Conservation (phyloP, 2,329 filamentous ascomycete genomes). For the Hypoxylon sp. region DNA sequence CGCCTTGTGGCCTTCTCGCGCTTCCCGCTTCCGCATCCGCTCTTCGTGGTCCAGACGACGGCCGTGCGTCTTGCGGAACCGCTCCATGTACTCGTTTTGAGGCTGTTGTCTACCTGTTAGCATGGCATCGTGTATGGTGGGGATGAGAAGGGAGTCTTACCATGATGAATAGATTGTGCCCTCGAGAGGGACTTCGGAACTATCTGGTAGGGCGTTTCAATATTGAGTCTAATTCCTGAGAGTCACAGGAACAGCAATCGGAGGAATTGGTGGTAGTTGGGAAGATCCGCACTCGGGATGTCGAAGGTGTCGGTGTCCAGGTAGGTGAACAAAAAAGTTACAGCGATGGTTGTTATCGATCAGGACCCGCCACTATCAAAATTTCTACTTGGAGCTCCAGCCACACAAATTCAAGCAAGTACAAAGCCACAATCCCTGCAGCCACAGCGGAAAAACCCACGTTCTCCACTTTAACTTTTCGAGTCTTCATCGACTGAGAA, state of each 20-base stretch:
- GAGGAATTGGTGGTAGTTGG: background rate
- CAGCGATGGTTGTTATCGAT: slow-evolving; percentile 39
- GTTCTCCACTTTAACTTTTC: slow-evolving; percentile 47
- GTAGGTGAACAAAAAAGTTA: slow-evolving; percentile 42
- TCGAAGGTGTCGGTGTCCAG: slow-evolving; percentile 16
- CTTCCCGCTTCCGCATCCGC: slow-evolving; percentile 85
- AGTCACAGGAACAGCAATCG: background rate
- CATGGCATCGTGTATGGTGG: slow-evolving; percentile 41
- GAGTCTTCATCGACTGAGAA: slow-evolving; percentile 19
- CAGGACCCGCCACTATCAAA: slow-evolving; percentile 40
- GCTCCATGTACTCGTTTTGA: slow-evolving; percentile 78
- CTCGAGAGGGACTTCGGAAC: slow-evolving; percentile 51
- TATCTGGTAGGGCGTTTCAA: background rate
- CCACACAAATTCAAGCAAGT: slow-evolving; percentile 23
- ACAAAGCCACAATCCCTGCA: slow-evolving; percentile 3
- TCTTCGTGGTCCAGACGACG: slow-evolving; percentile 74
- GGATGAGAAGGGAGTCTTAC: slow-evolving; percentile 21
- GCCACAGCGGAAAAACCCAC: slow-evolving; percentile 35
- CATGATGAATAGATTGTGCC: slow-evolving; percentile 49
- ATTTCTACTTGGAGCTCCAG: slow-evolving; percentile 40
- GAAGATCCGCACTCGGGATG: background rate
- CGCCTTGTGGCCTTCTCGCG: slow-evolving; percentile 89
- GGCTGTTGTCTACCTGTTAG: slow-evolving; percentile 65
- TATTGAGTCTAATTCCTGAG: background rate
- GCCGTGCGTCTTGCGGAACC: slow-evolving; percentile 47